Base-by-base conservation (phyloP, 2,329 filamentous ascomycete genomes). In the Calonectria naviculata region DNA sequence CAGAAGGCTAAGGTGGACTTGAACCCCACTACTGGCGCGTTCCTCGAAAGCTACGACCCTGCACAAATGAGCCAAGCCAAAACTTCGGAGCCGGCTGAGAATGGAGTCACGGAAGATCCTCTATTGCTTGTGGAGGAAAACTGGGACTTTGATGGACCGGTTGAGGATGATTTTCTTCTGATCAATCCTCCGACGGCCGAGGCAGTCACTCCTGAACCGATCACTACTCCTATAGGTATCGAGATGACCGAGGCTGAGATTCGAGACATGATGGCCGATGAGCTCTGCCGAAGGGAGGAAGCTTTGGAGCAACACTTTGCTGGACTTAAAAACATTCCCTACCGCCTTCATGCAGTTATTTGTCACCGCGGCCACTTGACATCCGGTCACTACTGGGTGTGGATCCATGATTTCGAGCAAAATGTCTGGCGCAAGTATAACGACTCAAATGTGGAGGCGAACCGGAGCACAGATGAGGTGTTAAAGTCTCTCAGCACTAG, bases 361-460 rank as follows among this genome's bases (percentile, higher is more conserved):
- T 96, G 98, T 78, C 97, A 99, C 81, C 92, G 93, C 24, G 94
- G 94, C 36, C 87, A 87, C 76, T 88, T 92, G 46, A 89, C 87
- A 52, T 92, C 92, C 54, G 97, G 97, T 0, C 97, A 99, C 82
- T 99, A 98, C 84, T 98, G 95, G 93, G 95, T 98, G 52, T 98
- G 95, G 89, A 97, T 99, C 74, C 94, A 92, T 79, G 97, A 98
- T 84, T 97, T 97, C 81, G 89, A 92, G 74, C 89, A 91, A 56
- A 89, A 90, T 47, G 86, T 95, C 24, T 99, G 97, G 95, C 92
- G 95, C 68, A 95, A 94, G 79, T 99, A 98, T 87, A 99, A 99
- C 80, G 97, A 99, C 79, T 93, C 93, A 65, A 89, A 88, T 19
- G 95, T 99, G 28, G 92, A 90, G 3, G 91, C 94, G 73, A 86